Evolutionary conservation across 257 asterid genomes (phyloP).

Genomic region (Sherardia arvensis): DNA sequence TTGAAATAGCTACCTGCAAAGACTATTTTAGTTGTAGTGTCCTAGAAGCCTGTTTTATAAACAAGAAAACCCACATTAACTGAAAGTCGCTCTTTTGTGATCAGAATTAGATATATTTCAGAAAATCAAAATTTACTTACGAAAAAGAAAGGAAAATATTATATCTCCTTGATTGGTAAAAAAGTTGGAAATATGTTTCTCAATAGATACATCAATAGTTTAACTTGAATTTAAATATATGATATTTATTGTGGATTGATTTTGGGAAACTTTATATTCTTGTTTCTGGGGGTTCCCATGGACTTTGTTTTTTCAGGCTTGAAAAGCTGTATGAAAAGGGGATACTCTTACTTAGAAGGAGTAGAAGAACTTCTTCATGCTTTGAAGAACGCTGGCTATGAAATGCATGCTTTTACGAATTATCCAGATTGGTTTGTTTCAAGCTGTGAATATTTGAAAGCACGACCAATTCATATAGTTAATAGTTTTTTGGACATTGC

Average conservation of each 20-base stretch:
- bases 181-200: too few species aligned
- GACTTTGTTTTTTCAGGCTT: conserved; percentile 44
- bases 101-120: too few species aligned
- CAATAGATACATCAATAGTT: not conserved
- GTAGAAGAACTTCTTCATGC: conserved; percentile 57
- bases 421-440: conserved; percentile 73
- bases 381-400: conserved; percentile 72
- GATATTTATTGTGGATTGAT: not conserved
- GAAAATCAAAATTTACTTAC: too few species aligned
- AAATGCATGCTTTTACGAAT: conserved; percentile 83
- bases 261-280: not conserved
- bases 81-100: not conserved
- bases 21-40: not conserved
- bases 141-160: too few species aligned
- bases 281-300: not conserved
- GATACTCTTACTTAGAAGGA: conserved; percentile 71
- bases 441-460: conserved; percentile 9
- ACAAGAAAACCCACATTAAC: not conserved
- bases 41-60: not conserved
- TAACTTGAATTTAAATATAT: not conserved
- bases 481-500: conserved; percentile 17
- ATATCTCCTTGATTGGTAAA: too few species aligned
- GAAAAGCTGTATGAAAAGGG: conserved; percentile 68
- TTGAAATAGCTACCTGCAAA: not conserved
- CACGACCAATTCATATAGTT: conserved; percentile 12